phyloP scores from a whole-genome alignment of 2,329 filamentous ascomycete genomes.

The Hymenotorrendiella dingleyae region DNA sequence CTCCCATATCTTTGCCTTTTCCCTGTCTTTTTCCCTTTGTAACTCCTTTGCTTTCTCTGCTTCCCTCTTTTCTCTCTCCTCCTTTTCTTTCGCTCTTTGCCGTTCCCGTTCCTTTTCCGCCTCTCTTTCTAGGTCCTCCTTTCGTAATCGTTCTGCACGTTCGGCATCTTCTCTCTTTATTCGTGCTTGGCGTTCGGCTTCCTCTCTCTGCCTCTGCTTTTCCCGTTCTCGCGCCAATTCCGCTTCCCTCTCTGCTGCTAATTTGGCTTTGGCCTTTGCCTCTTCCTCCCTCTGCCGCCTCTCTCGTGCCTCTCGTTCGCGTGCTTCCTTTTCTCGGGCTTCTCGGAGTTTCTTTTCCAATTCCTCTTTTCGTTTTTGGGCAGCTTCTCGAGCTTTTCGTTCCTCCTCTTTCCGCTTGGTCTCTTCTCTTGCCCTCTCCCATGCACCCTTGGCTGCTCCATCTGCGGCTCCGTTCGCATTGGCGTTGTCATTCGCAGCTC shows the following conservation, averaged over 20 bases:
- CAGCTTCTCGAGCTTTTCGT: conserved; percentile 12
- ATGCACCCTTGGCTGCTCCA: conserved; percentile 42
- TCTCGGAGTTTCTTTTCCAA: conserved; percentile 42
- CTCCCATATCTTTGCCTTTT: conserved; percentile 21
- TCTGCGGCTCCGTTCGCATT: conserved; percentile 18
- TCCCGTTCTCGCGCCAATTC: conserved; percentile 3
- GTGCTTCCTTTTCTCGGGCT: conserved; percentile 50
- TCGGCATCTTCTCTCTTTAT: conserved; percentile 49
- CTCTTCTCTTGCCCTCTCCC: conserved; percentile 66
- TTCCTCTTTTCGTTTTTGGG: conserved; percentile 30
- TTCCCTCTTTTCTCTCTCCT: conserved; percentile 24
- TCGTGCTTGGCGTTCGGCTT: neutral
- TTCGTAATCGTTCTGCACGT: conserved; percentile 27
- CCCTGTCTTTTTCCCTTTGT: conserved; percentile 29
- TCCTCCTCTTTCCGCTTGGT: conserved; percentile 13
- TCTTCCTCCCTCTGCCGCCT: conserved; percentile 18
- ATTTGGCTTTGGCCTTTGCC: conserved; percentile 3
- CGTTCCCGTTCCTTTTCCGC: conserved; percentile 20
- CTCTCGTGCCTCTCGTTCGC: conserved; percentile 22
- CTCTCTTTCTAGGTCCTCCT: conserved; percentile 22
- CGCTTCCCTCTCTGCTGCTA: neutral
- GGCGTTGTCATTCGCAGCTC: conserved; percentile 13
- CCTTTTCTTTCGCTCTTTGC: conserved; percentile 24
- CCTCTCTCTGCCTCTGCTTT: neutral
- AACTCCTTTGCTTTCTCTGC: conserved; percentile 20